A percentile compares a stretch with the other conserved stretches of the same genome.
Conservation (phyloP, 2,329 filamentous ascomycete genomes). For the Magnaporthiopsis incrustans region DNA sequence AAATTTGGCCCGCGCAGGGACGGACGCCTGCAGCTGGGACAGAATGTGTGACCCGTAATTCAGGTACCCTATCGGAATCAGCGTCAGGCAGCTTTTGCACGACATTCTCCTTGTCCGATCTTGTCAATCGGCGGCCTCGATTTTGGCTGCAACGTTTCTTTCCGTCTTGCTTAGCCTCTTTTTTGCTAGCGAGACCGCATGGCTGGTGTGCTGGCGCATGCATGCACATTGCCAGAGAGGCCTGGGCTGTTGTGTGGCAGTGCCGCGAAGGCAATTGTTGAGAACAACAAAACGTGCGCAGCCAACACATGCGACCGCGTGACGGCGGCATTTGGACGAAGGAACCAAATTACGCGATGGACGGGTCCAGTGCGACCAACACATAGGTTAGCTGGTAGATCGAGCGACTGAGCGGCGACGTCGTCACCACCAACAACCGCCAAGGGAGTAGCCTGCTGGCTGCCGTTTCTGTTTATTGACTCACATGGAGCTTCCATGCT, state of each 20-base stretch:
- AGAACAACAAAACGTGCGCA: neutral
- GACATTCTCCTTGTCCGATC: slow-evolving; percentile 10
- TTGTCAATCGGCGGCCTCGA: slow-evolving; percentile 20
- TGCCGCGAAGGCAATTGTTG: neutral
- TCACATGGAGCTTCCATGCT: neutral
- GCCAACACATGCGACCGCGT: too few relatives aligned
- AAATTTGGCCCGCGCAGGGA: too few relatives aligned
- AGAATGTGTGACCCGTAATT: neutral
- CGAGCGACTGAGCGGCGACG: too few relatives aligned
- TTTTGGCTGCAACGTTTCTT: neutral
- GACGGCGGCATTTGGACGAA: too few relatives aligned
- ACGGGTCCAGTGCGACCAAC: neutral
- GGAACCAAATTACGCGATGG: too few relatives aligned
- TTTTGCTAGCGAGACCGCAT: neutral
- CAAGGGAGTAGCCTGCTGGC: neutral
- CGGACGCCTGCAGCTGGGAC: neutral
- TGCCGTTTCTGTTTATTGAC: neutral
- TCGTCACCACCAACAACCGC: neutral
- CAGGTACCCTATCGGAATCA: neutral
- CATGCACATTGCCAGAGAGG: neutral
- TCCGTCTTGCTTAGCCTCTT: neutral
- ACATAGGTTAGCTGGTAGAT: neutral
- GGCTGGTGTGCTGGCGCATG: too few relatives aligned
- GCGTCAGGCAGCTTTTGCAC: neutral
- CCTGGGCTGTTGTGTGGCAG: neutral